phyloP scores from a whole-genome alignment of 192 early-diverging fungal genomes.

The Borealophlyctis nickersoniae region DNA sequence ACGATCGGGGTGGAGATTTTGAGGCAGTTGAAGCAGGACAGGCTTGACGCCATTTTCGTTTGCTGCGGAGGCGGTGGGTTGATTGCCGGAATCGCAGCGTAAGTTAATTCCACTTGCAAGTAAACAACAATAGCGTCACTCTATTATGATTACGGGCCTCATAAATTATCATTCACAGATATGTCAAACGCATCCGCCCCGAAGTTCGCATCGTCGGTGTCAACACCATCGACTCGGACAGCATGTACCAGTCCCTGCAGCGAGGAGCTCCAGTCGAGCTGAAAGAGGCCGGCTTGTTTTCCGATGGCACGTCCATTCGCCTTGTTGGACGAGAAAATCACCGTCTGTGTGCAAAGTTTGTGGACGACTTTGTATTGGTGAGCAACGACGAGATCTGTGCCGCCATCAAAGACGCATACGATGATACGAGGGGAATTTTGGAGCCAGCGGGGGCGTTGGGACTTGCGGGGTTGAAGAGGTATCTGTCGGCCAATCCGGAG shows the following conservation, averaged over 20 bases:
- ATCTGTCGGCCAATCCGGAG: slow-evolving; percentile 30
- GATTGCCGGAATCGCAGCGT: slow-evolving; percentile 45
- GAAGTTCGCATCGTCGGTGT: slow-evolving; percentile 50
- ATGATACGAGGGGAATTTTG: slow-evolving; percentile 49
- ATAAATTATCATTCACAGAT: slow-evolving; percentile 11
- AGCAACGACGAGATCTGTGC: slow-evolving; percentile 50
- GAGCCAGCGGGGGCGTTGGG: slow-evolving; percentile 54
- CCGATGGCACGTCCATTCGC: slow-evolving; percentile 47
- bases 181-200: slow-evolving; percentile 49
- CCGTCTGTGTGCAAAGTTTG: slow-evolving; percentile 25
- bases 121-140: no score
- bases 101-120: slow-evolving; percentile 10
- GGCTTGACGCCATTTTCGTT: slow-evolving; percentile 52
- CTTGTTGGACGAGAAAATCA: slow-evolving; percentile 44
- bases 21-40: slow-evolving; percentile 37
- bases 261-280: slow-evolving; percentile 38
- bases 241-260: slow-evolving; percentile 44
- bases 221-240: slow-evolving; percentile 42
- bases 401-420: slow-evolving; percentile 46
- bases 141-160: no score
- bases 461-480: slow-evolving; percentile 50
- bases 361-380: slow-evolving; percentile 51
- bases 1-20: slow-evolving; percentile 53
- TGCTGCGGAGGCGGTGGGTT: slow-evolving; percentile 51
- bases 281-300: slow-evolving; percentile 44